Evolutionary conservation across 805 yeast species (phyloP).

Genomic region (Ogataea polymorpha): DNA sequence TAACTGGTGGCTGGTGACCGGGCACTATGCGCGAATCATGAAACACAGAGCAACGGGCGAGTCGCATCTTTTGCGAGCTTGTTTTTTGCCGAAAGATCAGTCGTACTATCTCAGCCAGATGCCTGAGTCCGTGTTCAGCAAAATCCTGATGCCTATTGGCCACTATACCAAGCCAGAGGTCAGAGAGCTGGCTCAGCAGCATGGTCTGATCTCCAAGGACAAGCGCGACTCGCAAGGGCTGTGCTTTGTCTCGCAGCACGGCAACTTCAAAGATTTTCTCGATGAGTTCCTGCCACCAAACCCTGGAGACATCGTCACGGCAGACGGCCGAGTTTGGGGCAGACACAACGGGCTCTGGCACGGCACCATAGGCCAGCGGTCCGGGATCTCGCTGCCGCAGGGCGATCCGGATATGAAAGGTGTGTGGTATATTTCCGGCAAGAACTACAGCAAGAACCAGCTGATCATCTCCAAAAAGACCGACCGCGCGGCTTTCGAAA

Average conservation of each 20-base stretch:
- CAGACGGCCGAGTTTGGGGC: slow-evolving; percentile 75
- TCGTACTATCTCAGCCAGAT: slow-evolving; percentile 84
- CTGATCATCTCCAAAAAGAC: slow-evolving; percentile 74
- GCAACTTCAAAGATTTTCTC: slow-evolving; percentile 67
- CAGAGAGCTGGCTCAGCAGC: slow-evolving; percentile 57
- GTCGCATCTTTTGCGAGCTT: slow-evolving; percentile 54
- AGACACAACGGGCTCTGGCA: slow-evolving; percentile 86
- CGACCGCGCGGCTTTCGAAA: slow-evolving; percentile 54
- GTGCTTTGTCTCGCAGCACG: slow-evolving; percentile 75
- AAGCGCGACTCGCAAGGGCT: slow-evolving; percentile 94
- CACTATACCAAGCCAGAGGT: slow-evolving; percentile 72
- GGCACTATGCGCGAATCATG: slow-evolving; percentile 68
- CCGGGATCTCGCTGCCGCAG: slow-evolving; percentile 83
- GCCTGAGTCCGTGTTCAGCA: slow-evolving; percentile 39
- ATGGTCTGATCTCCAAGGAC: slow-evolving; percentile 56
- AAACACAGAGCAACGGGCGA: slow-evolving; percentile 31
- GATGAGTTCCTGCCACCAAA: slow-evolving; percentile 67
- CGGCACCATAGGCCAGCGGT: slow-evolving; percentile 90
- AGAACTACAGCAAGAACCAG: slow-evolving; percentile 61
- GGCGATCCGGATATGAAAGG: slow-evolving; percentile 75
- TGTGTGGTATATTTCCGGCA: slow-evolving; percentile 82
- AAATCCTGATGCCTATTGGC: slow-evolving; percentile 77
- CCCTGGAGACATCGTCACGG: slow-evolving; percentile 80
- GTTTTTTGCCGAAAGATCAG: slow-evolving; percentile 72
- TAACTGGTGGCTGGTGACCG: slow-evolving; percentile 87